A percentile compares a stretch with the other conserved stretches of the same genome.
Evolutionary conservation across 331 rosid species (phyloP).

Genomic region (Malus hybrid): DNA sequence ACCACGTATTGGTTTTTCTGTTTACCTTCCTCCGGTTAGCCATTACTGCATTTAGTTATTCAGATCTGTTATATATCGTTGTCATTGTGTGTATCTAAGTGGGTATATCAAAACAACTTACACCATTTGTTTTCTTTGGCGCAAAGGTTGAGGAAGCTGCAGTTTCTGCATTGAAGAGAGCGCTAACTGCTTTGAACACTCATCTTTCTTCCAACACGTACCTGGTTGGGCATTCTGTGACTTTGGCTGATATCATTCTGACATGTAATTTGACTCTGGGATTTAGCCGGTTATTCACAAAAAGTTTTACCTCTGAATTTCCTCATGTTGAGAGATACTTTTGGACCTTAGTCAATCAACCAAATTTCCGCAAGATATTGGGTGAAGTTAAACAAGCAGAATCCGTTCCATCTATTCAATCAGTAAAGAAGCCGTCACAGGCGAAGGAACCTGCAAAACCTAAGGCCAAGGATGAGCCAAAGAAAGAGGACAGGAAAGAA

Average conservation of each 20-base stretch:
- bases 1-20: slow-evolving; percentile 42
- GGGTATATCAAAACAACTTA: neutral
- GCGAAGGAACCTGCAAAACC: slow-evolving; percentile 62
- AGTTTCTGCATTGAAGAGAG: slow-evolving; percentile 51
- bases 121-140: neutral
- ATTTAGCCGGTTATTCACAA: slow-evolving; percentile 31
- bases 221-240: slow-evolving; percentile 76
- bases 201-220: slow-evolving; percentile 68
- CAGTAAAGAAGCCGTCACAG: slow-evolving; percentile 60
- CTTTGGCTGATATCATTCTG: slow-evolving; percentile 69
- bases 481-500: slow-evolving; percentile 58
- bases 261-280: slow-evolving; percentile 47
- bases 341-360: slow-evolving; percentile 91
- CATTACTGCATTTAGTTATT: neutral
- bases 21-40: slow-evolving; percentile 55
- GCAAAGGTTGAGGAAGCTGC: slow-evolving; percentile 81
- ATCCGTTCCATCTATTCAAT: slow-evolving; percentile 38
- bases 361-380: slow-evolving; percentile 59
- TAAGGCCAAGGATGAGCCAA: slow-evolving; percentile 64
- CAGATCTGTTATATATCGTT: neutral
- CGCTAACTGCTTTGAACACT: slow-evolving; percentile 58
- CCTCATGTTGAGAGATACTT: slow-evolving; percentile 91
- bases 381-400: slow-evolving; percentile 80
- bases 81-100: neutral
- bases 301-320: slow-evolving; percentile 79